Base-by-base conservation (phyloP, 106 monocot genomes). In the Allium cepa region DNA sequence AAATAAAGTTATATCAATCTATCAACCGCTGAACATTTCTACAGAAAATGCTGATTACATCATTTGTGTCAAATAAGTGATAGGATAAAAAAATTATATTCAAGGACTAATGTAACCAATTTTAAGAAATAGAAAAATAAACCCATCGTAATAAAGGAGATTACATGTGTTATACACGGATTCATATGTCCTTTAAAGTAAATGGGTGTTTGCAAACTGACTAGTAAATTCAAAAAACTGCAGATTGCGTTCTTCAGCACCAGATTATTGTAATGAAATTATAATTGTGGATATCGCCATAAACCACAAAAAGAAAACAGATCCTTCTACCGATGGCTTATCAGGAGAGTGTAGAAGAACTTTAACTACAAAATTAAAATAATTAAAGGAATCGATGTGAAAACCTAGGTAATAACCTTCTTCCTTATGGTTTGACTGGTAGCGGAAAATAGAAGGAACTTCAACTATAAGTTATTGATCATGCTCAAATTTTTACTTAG, bases 281-380 rank as follows among this genome's bases (percentile, higher is more conserved):
- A 85, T 52, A 67, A 87, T 69, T 3, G 87, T 83, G 64, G 75
- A 77, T 71, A 92, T 84, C 72, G 97, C 89, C 84, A 99, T 87
- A 47, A 85, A 59, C 82, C 80, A 90, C 52, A 99, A 65, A 77
- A 80, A 79, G 18, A 63, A 46, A 67, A 79, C 79, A 36, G 88
- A 88, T 28, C 75, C 52, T 60, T 86, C 84, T 22, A 89, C 26
- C 53, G 73, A 47, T 17, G 84, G 89, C 45, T 77, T 66, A 57
- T 47, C 63, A 52, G 97, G 92, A 55, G 97, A 78, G 80, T 89
- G 92, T 27, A 99, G 60, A 47, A 78, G 66, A 61, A 91, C 46
- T n/a, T n/a, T n/a, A 57, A 86, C 97, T 97, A 75, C 64, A 75
- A 69, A 36, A 50, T 61, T 68, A 49, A 50, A 12, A 69, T 61